Evolutionary conservation across 1,139 yeast species (phyloP).

Genomic region (Williopsis jadinii): DNA sequence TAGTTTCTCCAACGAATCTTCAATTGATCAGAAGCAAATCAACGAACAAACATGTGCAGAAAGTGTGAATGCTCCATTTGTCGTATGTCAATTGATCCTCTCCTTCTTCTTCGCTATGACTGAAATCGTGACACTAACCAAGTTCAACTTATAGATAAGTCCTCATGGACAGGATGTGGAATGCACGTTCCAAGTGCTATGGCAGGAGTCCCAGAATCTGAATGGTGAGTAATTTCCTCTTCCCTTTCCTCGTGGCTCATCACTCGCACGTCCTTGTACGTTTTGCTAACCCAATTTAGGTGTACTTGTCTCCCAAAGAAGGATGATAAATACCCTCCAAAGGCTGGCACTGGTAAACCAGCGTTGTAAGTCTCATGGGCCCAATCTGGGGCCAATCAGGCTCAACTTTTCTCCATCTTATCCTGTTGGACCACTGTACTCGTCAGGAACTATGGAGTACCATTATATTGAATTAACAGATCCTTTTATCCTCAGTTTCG

Average conservation of each 20-base stretch:
- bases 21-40: too few species aligned
- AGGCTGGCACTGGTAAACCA: constrained; percentile 11
- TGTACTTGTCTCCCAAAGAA: constrained; percentile 8
- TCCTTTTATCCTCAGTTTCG: too few species aligned
- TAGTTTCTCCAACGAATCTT: too few species aligned
- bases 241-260: neutral
- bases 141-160: constrained; percentile 4
- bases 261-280: neutral
- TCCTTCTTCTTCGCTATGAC: neutral
- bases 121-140: neutral
- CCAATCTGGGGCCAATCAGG: neutral
- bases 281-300: constrained; percentile 3
- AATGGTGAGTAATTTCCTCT: constrained; percentile 7
- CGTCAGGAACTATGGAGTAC: too few species aligned
- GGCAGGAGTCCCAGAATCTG: constrained; percentile 4
- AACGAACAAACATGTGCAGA: constrained; percentile 7
- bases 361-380: neutral
- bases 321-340: constrained; percentile 13
- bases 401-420: neutral
- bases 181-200: constrained; percentile 12
- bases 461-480: too few species aligned
- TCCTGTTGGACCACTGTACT: neutral
- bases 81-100: constrained; percentile 6
- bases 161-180: constrained; percentile 15
- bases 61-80: constrained; percentile 10